phyloP scores from a whole-genome alignment of 257 asterid genomes.

The Solanum paucissectum region DNA sequence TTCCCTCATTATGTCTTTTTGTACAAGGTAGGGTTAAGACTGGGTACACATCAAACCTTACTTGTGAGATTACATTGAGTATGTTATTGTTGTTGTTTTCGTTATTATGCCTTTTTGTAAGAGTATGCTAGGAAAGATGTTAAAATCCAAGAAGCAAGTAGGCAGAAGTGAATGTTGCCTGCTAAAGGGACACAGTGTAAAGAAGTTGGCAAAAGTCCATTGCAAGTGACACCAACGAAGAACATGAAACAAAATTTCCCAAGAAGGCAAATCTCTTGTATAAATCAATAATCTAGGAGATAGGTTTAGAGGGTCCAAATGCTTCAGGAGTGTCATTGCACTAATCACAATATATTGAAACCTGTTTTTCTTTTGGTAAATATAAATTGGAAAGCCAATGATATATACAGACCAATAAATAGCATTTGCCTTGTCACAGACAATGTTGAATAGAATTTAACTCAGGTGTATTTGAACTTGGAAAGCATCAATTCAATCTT shows the following conservation, averaged over 20 bases:
- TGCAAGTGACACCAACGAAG: not conserved
- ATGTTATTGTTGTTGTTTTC: not conserved
- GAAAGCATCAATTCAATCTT: conserved; percentile 50
- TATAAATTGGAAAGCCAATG: not conserved
- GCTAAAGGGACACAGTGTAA: not conserved
- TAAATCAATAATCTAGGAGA: not conserved
- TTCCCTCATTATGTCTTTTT: not conserved
- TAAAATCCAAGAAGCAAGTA: not conserved
- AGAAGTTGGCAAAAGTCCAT: not conserved
- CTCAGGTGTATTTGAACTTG: conserved; percentile 25
- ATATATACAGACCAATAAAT: not conserved
- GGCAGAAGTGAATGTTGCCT: not conserved
- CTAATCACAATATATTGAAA: not conserved
- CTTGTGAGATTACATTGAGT: not conserved
- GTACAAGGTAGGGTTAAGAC: not conserved
- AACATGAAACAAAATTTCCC: not conserved
- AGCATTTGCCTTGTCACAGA: not conserved
- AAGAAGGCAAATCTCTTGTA: not conserved
- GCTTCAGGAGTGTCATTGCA: not conserved
- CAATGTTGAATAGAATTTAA: not conserved
- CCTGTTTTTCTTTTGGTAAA: not conserved
- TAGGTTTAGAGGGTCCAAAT: not conserved
- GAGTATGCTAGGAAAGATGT: not conserved
- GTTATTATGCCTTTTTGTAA: not conserved
- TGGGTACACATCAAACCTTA: not conserved